Conservation (phyloP, 768 basidiomycete genomes). For the Rhizopogon sp. region DNA sequence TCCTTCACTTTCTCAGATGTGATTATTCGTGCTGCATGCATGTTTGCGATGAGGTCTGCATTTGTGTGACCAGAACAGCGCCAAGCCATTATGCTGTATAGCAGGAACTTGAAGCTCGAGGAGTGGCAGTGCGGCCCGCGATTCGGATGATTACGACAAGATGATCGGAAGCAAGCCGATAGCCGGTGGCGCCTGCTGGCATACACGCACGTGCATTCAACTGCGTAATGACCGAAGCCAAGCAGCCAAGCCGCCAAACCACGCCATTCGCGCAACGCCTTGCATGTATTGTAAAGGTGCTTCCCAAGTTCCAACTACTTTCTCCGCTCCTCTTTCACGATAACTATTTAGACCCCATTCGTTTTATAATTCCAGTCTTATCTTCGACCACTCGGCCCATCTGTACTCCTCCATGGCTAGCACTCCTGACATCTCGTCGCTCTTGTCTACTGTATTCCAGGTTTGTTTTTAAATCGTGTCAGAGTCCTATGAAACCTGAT, state of each 20-base stretch:
- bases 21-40: slow-evolving; percentile 51
- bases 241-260: too few species aligned
- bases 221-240: too few species aligned
- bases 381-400: not conserved
- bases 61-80: slow-evolving; percentile 67
- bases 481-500: not conserved
- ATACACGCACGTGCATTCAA: too few species aligned
- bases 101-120: too few species aligned
- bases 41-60: slow-evolving; percentile 65
- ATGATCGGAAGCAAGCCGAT: too few species aligned
- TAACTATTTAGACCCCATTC: slow-evolving; percentile 3
- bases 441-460: slow-evolving; percentile 27
- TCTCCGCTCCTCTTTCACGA: too few species aligned
- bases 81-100: slow-evolving; percentile 66
- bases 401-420: not conserved
- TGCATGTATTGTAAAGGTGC: too few species aligned
- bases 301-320: too few species aligned
- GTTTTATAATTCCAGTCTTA: not conserved
- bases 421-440: slow-evolving; percentile 3
- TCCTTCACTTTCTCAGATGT: slow-evolving; percentile 47
- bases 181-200: too few species aligned
- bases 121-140: too few species aligned
- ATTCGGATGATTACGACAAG: too few species aligned
- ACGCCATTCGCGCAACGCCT: too few species aligned
- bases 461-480: slow-evolving; percentile 1